These are phyloP conservation scores for Gymnopus androsaceus DNA, from an alignment of 1,284 basidiomycete genomes.

Conservation along the genomic window DNA sequence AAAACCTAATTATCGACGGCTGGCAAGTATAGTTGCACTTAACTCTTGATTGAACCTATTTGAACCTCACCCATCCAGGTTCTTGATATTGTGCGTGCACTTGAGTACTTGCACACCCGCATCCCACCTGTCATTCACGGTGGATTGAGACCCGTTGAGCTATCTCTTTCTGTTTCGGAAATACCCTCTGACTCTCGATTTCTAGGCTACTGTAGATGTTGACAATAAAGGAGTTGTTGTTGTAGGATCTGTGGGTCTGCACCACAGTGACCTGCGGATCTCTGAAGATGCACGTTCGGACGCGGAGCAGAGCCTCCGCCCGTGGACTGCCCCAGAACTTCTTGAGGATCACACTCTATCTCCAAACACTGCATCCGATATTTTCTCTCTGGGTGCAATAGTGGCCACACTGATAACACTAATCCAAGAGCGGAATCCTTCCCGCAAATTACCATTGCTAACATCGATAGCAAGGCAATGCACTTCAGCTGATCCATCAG, in stretches of 20 bases:
- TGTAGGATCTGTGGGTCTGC: constrained; percentile 5
- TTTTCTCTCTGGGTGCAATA: constrained; percentile 11
- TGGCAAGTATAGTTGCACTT: neutral
- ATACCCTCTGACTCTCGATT: neutral
- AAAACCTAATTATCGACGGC: neutral
- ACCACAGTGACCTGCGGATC: neutral
- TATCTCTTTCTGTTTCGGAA: neutral
- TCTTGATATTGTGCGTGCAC: neutral
- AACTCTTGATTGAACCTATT: neutral
- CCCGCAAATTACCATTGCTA: neutral
- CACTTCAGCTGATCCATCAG: neutral
- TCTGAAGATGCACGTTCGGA: neutral
- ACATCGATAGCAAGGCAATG: constrained; percentile 1
- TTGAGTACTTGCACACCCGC: constrained; percentile 14
- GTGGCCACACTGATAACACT: neutral
- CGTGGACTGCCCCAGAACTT: constrained; percentile 11
- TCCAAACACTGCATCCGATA: constrained; percentile 5
- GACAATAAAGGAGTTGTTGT: constrained; percentile 4
- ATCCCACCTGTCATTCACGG: constrained; percentile 9
- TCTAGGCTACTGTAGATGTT: constrained; percentile 2
- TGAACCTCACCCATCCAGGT: neutral
- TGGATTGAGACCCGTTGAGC: constrained; percentile 2
- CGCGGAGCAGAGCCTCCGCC: neutral
- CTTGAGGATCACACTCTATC: neutral
- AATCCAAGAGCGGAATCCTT: neutral